Evolutionary conservation across 495 filamentous ascomycete genomes (phyloP).

Genomic region (Penicillium fimorum): DNA sequence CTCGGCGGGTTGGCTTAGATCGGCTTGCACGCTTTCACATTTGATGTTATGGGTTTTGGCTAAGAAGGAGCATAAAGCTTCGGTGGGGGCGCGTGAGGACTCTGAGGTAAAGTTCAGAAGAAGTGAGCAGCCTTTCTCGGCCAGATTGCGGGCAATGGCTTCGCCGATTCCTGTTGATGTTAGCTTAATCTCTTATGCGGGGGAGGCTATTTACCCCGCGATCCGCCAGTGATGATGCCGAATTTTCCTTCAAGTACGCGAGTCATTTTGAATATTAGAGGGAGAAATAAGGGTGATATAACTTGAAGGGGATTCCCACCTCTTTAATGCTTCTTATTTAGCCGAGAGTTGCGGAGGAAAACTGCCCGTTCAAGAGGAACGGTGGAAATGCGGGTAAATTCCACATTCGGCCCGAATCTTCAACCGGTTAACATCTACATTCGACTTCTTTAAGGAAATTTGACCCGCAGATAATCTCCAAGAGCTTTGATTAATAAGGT

Average conservation of each 20-base stretch:
- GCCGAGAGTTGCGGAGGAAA: constrained; percentile 25
- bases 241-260: constrained; percentile 62
- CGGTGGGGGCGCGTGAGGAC: constrained; percentile 42
- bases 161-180: constrained; percentile 70
- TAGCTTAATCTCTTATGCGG: constrained; percentile 11
- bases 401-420: background rate
- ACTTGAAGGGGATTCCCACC: background rate
- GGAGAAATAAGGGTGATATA: constrained; percentile 1
- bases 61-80: constrained; percentile 45
- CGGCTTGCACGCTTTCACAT: constrained; percentile 55
- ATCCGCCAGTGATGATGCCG: constrained; percentile 75
- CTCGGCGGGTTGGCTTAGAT: constrained; percentile 48
- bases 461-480: too few relatives aligned
- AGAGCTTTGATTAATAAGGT: too few relatives aligned
- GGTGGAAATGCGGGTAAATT: constrained; percentile 11
- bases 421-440: background rate
- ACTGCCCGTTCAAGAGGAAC: constrained; percentile 25
- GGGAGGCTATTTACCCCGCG: constrained; percentile 54
- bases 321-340: constrained; percentile 21
- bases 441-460: too few relatives aligned
- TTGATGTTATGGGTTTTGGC: constrained; percentile 39
- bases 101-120: constrained; percentile 72
- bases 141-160: constrained; percentile 77
- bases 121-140: constrained; percentile 67
- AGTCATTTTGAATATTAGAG: constrained; percentile 19